Conservation (phyloP, 2,329 filamentous ascomycete genomes). For the Neophaeococcomyces mojaviensis region DNA sequence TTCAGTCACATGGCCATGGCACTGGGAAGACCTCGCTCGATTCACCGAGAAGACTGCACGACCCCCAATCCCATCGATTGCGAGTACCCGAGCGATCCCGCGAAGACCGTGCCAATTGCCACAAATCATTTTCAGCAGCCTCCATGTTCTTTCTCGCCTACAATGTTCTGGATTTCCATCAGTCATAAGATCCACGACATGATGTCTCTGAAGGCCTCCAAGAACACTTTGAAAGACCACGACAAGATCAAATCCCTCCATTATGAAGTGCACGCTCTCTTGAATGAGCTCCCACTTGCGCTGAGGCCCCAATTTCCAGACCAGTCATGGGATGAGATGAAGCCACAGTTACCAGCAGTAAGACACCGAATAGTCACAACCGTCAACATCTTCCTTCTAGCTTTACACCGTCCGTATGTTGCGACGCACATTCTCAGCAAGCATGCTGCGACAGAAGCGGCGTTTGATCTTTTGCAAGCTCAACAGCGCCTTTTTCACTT, state of each 20-base stretch:
- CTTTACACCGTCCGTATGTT: constrained; percentile 9
- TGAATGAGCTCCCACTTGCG: not conserved
- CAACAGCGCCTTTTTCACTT: constrained; percentile 8
- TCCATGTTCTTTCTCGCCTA: not conserved
- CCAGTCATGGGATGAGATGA: not conserved
- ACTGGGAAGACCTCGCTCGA: constrained; percentile 5
- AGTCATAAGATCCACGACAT: constrained; percentile 8
- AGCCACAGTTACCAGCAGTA: not conserved
- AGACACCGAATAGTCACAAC: constrained; percentile 1
- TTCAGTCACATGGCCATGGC: constrained; percentile 2
- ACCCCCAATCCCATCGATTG: constrained; percentile 6
- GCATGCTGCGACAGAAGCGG: constrained; percentile 6
- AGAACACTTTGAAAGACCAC: not conserved
- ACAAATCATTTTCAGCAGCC: not conserved
- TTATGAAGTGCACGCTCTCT: not conserved
- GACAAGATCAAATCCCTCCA: constrained; percentile 3
- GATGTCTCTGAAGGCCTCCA: constrained; percentile 2
- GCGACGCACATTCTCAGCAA: constrained; percentile 4
- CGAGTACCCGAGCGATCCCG: constrained; percentile 1
- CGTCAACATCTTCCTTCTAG: constrained; percentile 7
- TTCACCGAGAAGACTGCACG: constrained; percentile 10
- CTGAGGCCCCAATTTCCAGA: not conserved
- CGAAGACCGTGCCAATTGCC: constrained; percentile 1
- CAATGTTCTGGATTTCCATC: constrained; percentile 4
- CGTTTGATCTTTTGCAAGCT: constrained; percentile 4